Evolutionary conservation across 2,329 filamentous ascomycete genomes (phyloP).

Genomic region (Venturia effusa): DNA sequence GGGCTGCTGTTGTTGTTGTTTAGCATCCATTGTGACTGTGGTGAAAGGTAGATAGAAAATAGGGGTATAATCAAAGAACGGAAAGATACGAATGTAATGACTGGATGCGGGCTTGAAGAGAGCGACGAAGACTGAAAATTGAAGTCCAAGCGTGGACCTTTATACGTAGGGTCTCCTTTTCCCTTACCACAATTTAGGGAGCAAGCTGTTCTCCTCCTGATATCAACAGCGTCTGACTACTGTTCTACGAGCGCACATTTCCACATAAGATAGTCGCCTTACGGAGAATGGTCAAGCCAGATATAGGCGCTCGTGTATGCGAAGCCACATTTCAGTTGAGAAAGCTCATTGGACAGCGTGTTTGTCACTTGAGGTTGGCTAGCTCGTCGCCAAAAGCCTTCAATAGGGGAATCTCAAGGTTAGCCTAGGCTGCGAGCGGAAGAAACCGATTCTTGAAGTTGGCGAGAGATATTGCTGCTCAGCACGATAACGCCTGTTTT

Average conservation of each 20-base stretch:
- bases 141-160: neutral
- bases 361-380: neutral
- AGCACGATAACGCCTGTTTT: no score
- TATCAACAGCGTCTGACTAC: neutral
- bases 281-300: neutral
- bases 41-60: neutral
- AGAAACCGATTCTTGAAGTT: no score
- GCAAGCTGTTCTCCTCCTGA: neutral
- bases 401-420: neutral
- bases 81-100: neutral
- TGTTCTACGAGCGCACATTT: neutral
- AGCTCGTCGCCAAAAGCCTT: neutral
- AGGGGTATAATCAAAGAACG: neutral
- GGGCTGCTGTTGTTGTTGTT: neutral
- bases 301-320: neutral
- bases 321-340: neutral
- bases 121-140: neutral
- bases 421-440: neutral
- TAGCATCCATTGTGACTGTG: neutral
- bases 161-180: neutral
- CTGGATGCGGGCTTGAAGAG: neutral
- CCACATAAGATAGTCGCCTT: neutral
- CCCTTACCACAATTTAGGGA: neutral
- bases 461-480: no score
- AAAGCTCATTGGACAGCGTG: neutral